phyloP scores from a whole-genome alignment of 495 filamentous ascomycete species.

The Hypoxylon cercidicola region DNA sequence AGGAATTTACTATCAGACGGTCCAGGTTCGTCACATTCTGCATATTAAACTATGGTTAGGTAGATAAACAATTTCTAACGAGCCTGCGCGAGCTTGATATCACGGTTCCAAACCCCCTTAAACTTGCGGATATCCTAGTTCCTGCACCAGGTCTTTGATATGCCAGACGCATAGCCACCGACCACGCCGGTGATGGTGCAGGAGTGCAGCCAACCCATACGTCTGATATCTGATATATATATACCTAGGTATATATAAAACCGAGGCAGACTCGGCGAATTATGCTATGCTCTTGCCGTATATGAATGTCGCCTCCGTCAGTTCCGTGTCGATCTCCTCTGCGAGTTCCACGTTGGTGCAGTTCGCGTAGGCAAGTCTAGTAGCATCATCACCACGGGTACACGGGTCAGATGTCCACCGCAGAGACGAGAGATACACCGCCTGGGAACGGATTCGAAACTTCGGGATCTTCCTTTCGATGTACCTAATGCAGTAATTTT shows the following conservation, averaged over 20 bases:
- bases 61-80: too few relatives aligned
- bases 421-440: conserved; percentile 17
- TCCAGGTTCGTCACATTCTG: conserved; percentile 1
- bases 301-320: conserved; percentile 7
- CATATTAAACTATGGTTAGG: too few relatives aligned
- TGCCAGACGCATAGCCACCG: too few relatives aligned
- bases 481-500: conserved; percentile 3
- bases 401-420: conserved; percentile 16
- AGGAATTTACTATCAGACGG: conserved; percentile 18
- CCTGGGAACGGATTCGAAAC: conserved; percentile 24
- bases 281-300: conserved; percentile 1
- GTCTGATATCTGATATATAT: conserved; percentile 9
- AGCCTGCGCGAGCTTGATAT: too few relatives aligned
- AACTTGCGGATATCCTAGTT: too few relatives aligned
- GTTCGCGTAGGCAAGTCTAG: conserved; percentile 24
- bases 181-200: too few relatives aligned
- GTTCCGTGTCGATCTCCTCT: conserved; percentile 13
- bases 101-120: too few relatives aligned
- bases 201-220: too few relatives aligned
- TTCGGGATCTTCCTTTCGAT: conserved; percentile 25
- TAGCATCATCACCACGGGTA: conserved; percentile 20
- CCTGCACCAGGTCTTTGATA: too few relatives aligned
- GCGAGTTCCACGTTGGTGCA: conserved; percentile 15
- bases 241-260: too few relatives aligned
- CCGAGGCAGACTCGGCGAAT: neutral